Percentiles rank a stretch among this genome's conserved stretches.
phyloP scores from a whole-genome alignment of 2,329 filamentous ascomycete genomes.

The Aspergillus transmontanensis region DNA sequence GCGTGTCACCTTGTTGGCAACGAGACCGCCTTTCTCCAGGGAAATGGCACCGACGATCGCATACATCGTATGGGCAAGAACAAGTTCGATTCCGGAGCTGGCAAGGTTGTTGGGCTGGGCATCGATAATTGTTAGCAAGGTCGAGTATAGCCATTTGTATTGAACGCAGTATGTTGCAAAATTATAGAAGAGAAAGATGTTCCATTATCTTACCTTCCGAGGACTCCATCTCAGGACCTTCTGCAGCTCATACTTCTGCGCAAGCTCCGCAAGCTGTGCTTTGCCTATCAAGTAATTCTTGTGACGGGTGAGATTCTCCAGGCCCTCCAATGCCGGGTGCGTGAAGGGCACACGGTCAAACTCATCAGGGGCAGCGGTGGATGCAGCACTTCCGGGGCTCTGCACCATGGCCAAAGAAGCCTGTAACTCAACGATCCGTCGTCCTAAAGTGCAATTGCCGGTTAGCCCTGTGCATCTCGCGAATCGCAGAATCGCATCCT shows the following conservation, averaged over 20 bases:
- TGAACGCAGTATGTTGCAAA: background rate
- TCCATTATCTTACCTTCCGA: constrained; percentile 63
- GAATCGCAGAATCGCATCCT: background rate
- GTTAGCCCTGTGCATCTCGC: background rate
- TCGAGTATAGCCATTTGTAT: background rate
- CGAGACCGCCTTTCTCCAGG: constrained; percentile 80
- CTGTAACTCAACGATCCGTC: constrained; percentile 66
- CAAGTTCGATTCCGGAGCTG: constrained; percentile 71
- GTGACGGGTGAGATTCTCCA: constrained; percentile 68
- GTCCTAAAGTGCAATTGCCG: constrained; percentile 49
- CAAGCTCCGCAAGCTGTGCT: constrained; percentile 68
- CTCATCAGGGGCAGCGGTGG: constrained; percentile 45
- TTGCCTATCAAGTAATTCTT: constrained; percentile 66
- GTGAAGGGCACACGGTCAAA: constrained; percentile 66
- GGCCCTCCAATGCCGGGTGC: constrained; percentile 70
- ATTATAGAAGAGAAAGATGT: background rate
- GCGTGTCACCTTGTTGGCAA: constrained; percentile 72
- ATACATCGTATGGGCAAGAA: constrained; percentile 77
- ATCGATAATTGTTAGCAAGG: constrained; percentile 5
- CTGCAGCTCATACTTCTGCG: constrained; percentile 68
- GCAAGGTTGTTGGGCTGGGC: constrained; percentile 65
- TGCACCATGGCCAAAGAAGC: constrained; percentile 64
- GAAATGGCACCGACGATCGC: constrained; percentile 86
- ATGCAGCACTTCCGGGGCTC: constrained; percentile 41
- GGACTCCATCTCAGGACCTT: constrained; percentile 88